Percentiles rank a stretch among this genome's conserved stretches.
Conservation (phyloP, 2,329 filamentous ascomycete genomes). For the Trichoderma endophyticum region DNA sequence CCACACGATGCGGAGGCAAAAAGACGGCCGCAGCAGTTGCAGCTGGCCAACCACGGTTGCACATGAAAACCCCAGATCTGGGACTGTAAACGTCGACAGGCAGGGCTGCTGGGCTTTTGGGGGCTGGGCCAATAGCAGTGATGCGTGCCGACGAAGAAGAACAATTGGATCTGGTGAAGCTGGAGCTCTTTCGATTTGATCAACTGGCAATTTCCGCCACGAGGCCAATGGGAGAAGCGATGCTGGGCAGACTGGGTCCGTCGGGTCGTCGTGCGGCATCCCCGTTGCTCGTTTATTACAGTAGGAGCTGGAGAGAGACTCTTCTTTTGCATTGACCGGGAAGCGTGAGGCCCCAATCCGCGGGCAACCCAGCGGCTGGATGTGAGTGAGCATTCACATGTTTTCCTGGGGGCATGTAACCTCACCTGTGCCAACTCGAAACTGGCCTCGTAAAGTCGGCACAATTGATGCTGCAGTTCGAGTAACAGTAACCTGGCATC, state of each 20-base stretch:
- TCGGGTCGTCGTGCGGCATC: conserved; percentile 18
- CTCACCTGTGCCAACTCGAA: not conserved
- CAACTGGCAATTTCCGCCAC: conserved; percentile 3
- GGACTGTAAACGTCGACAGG: not conserved
- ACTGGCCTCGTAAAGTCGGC: not conserved
- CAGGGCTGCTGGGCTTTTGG: not conserved
- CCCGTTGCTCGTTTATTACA: not conserved
- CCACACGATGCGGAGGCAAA: not conserved
- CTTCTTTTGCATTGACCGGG: not conserved
- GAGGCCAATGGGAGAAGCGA: not conserved
- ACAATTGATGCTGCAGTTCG: not conserved
- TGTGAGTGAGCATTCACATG: conserved; percentile 1
- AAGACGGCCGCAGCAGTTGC: not conserved
- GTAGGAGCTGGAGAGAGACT: not conserved
- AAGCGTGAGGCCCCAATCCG: not conserved
- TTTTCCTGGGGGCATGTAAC: not conserved
- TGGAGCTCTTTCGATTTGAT: not conserved
- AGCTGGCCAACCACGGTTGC: conserved; percentile 12
- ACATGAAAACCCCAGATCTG: conserved; percentile 10
- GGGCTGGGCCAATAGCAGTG: conserved; percentile 9
- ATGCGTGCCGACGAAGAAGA: not conserved
- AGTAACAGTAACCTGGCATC: not conserved
- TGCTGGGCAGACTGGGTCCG: not conserved
- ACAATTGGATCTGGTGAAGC: not conserved
- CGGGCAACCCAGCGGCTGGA: not conserved